Base-by-base conservation (phyloP, 495 filamentous ascomycete genomes). In the Podospora pseudopauciseta region DNA sequence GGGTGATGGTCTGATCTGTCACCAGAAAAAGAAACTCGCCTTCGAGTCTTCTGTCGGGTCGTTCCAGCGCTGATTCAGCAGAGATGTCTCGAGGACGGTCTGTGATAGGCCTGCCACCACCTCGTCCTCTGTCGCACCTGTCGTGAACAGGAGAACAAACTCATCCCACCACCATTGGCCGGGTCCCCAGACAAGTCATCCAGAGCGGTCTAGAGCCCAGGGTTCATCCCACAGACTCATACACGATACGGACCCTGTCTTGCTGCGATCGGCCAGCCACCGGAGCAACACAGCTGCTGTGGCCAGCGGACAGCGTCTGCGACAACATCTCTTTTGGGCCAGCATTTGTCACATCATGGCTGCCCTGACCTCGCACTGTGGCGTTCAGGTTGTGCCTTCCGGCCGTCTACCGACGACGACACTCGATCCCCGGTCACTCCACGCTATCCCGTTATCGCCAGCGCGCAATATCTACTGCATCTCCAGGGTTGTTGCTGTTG, bases 151-250 rank as follows among this genome's bases (percentile, higher is more conserved):
- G 55, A 58, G 23, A 58, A 26, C n/a, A 26, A 19, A 58, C n/a
- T 58, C 23, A 26, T 5, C 20, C 5, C 18, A 23, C 20, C 20
- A 23, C 18, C 54, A n/a, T 23, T 57, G 18, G 16, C 5, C 20
- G 18, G 54, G 16, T 5, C 20, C 54, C 54, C 54, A 57, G 54
- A 57, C 54, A 57, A 57, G 16, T 2, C 54, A 19, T n/a, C 26
- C 27, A 32, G 59, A 32, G 60, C 60, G 60, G 60, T 62, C 60
- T 62, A 34, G 60, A 34, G 60, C 60, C 20, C 60, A 27, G 30
- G 60, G 60, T 30, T 62, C 19, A 62, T 62, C 60, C 60, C 60
- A 16, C 34, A 39, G 34, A 39, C 34, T 39, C 34, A 39, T 6
- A 39, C 34, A 39, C 34, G 34, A 39, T 39, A 39, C 34, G 34